These are phyloP conservation scores for Aegilops tauschii DNA, from an alignment of 176 grass and related monocot genomes.

Conservation along the genomic window DNA sequence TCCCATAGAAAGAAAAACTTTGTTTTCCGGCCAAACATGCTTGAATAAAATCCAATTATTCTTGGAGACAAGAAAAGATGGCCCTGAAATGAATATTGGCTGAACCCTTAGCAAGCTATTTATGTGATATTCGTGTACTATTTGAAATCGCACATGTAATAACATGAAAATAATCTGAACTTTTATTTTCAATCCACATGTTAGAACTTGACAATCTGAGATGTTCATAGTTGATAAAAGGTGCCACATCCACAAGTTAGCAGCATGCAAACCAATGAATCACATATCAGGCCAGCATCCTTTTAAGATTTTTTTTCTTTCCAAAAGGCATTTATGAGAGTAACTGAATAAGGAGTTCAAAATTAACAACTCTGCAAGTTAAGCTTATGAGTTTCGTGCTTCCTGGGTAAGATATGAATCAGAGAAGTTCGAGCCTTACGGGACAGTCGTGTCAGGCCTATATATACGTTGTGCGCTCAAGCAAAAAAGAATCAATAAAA, in stretches of 20 bases:
- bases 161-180: not conserved
- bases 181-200: slow-evolving; percentile 21
- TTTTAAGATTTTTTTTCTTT: not conserved
- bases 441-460: not conserved
- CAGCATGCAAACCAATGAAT: not conserved
- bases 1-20: slow-evolving; percentile 97
- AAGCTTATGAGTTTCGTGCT: not conserved
- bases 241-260: not conserved
- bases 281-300: not conserved
- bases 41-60: slow-evolving; percentile 89
- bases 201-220: not conserved
- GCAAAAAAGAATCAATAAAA: not conserved
- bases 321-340: not conserved
- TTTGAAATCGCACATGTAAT: slow-evolving; percentile 10
- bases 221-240: slow-evolving; percentile 4
- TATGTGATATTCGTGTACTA: slow-evolving; percentile 5
- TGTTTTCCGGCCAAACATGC: slow-evolving; percentile 89
- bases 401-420: too few species aligned
- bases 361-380: not conserved
- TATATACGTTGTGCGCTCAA: not conserved
- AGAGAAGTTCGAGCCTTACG: not conserved
- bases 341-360: slow-evolving; percentile 15
- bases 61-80: slow-evolving; percentile 90
- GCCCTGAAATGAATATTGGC: slow-evolving; percentile 53
- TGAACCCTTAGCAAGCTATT: not conserved